A percentile compares a stretch with the other conserved stretches of the same genome.
These are phyloP conservation scores for Microsporum canis DNA, from an alignment of 2,329 filamentous ascomycete species.

Conservation along the genomic window DNA sequence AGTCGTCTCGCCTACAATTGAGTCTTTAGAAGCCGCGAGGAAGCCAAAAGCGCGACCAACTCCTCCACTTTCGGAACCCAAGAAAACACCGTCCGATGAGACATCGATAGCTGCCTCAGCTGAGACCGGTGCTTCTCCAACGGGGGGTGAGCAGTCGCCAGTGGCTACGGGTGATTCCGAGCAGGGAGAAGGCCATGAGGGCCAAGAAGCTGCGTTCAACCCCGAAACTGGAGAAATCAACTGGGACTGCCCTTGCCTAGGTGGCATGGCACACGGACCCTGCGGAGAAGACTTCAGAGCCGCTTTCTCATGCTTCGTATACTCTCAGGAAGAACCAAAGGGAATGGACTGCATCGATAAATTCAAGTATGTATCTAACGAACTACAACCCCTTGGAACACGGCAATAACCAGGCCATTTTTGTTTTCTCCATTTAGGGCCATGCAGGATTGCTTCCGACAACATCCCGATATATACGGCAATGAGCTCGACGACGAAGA, in stretches of 20 bases:
- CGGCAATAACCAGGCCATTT: constrained; percentile 15
- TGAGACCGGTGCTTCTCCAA: constrained; percentile 11
- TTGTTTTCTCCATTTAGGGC: constrained; percentile 43
- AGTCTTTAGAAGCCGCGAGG: constrained; percentile 10
- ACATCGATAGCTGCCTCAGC: constrained; percentile 15
- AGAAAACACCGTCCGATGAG: constrained; percentile 9
- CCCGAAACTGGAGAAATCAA: constrained; percentile 99
- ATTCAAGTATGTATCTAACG: constrained; percentile 61
- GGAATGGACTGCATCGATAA: constrained; percentile 96
- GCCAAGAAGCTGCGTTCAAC: constrained; percentile 86
- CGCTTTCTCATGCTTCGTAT: constrained; percentile 98
- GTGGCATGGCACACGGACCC: constrained; percentile 91
- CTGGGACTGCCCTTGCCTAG: constrained; percentile 97
- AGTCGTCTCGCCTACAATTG: constrained; percentile 10
- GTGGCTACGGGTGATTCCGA: constrained; percentile 48
- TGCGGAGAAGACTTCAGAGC: constrained; percentile 92
- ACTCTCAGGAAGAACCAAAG: constrained; percentile 86
- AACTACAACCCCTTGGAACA: neutral
- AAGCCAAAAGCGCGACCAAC: constrained; percentile 12
- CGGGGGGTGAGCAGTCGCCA: constrained; percentile 9
- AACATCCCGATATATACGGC: constrained; percentile 87
- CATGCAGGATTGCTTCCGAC: constrained; percentile 95
- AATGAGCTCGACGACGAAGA: constrained; percentile 70
- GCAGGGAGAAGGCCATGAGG: constrained; percentile 53
- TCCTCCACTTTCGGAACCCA: constrained; percentile 12